Conservation (phyloP, 306 rosid genomes). For the Quercus dentata region DNA sequence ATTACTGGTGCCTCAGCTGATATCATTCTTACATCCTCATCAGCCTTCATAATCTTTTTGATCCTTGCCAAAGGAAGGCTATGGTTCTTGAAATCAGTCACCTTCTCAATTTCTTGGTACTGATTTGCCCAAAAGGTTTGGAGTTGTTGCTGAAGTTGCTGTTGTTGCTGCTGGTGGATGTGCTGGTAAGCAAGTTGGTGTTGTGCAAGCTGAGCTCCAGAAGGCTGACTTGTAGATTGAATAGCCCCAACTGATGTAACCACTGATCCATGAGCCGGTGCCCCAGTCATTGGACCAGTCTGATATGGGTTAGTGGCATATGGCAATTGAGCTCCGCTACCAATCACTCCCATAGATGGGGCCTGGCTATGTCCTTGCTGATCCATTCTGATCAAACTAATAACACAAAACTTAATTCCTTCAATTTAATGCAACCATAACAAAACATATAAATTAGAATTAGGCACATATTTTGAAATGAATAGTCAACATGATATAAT, state of each 20-base stretch:
- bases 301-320: conserved; percentile 40
- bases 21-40: conserved; percentile 75
- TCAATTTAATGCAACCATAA: neutral
- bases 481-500: neutral
- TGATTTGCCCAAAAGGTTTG: conserved; percentile 56
- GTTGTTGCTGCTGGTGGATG: conserved; percentile 50
- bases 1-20: conserved; percentile 72
- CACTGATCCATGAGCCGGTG: conserved; percentile 24
- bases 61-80: conserved; percentile 76
- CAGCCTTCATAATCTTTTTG: conserved; percentile 77
- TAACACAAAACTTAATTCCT: conserved; percentile 14
- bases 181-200: conserved; percentile 65
- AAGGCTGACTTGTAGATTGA: conserved; percentile 43
- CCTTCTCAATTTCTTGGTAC: conserved; percentile 56
- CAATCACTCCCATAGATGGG: conserved; percentile 37
- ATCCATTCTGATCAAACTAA: conserved; percentile 29
- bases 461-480: neutral
- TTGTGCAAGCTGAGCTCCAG: conserved; percentile 50
- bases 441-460: neutral
- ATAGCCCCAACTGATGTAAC: conserved; percentile 32
- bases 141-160: conserved; percentile 59
- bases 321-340: conserved; percentile 36
- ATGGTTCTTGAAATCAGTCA: conserved; percentile 68
- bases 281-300: conserved; percentile 32
- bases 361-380: conserved; percentile 38